A percentile compares a stretch with the other conserved stretches of the same genome.
Conservation (phyloP, 176 grass and related monocot genomes). For the Bolboschoenus planiculmis region DNA sequence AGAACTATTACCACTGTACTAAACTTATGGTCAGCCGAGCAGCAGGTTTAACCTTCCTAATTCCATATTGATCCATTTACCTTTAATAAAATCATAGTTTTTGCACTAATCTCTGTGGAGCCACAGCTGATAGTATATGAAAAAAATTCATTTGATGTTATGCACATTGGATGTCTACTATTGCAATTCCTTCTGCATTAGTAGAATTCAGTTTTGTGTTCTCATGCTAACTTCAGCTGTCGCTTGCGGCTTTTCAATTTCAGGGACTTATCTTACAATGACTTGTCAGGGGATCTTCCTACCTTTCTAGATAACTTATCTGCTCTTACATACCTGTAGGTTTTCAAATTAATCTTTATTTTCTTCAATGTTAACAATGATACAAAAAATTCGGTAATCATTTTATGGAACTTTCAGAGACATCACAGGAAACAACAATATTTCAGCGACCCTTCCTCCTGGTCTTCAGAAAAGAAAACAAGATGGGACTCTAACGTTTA, state of each 20-base stretch:
- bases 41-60: no score
- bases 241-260: neutral
- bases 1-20: no score
- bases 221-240: neutral
- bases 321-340: conserved; percentile 43
- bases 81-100: neutral
- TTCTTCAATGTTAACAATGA: neutral
- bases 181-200: neutral
- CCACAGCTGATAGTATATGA: neutral
- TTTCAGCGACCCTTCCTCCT: conserved; percentile 28
- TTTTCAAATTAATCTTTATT: neutral
- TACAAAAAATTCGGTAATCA: no score
- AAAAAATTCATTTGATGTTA: neutral
- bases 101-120: neutral
- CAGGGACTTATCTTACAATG: conserved; percentile 56
- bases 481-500: conserved; percentile 29
- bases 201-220: neutral
- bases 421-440: conserved; percentile 27
- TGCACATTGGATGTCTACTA: neutral
- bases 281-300: conserved; percentile 41
- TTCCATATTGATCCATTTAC: neutral
- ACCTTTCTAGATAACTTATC: conserved; percentile 32
- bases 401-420: neutral
- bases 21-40: no score
- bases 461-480: conserved; percentile 29